Evolutionary conservation across 2,329 filamentous ascomycete species (phyloP).

Genomic region (Cladosporium sp.): DNA sequence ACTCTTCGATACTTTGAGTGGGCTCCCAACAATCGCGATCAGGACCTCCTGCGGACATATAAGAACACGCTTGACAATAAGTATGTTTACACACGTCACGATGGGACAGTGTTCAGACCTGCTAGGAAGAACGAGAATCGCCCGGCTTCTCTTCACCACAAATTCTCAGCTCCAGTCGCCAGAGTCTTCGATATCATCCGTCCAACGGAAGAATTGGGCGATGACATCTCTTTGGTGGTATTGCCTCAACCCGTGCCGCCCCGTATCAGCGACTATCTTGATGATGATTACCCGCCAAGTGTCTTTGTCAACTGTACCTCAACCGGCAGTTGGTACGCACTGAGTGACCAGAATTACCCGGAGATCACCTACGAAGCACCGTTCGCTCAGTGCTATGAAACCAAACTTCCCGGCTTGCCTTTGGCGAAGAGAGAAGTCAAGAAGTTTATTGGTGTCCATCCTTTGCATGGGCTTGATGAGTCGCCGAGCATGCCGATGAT

Average conservation of each 20-base stretch:
- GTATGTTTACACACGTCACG: constrained; percentile 82
- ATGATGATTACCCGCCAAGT: constrained; percentile 38
- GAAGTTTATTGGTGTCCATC: constrained; percentile 29
- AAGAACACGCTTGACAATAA: constrained; percentile 74
- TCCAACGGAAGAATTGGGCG: constrained; percentile 61
- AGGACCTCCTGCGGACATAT: constrained; percentile 82
- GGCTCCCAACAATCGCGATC: constrained; percentile 87
- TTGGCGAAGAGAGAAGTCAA: constrained; percentile 13
- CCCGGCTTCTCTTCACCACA: constrained; percentile 20
- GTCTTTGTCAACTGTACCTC: constrained; percentile 85
- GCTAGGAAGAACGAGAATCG: constrained; percentile 22
- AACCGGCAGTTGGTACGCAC: constrained; percentile 86
- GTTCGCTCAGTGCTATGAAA: constrained; percentile 53
- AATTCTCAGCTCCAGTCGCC: constrained; percentile 30
- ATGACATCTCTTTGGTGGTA: constrained; percentile 71
- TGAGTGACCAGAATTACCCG: constrained; percentile 83
- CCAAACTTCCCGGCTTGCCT: constrained; percentile 9
- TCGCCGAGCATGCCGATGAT: constrained; percentile 16
- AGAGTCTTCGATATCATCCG: constrained; percentile 30
- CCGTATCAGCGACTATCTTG: constrained; percentile 31
- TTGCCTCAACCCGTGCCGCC: constrained; percentile 79
- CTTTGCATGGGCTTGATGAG: constrained; percentile 18
- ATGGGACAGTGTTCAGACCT: constrained; percentile 68
- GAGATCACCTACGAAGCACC: constrained; percentile 69
- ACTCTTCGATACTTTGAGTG: constrained; percentile 93